These are phyloP conservation scores for Boletus speciosus DNA, from an alignment of 768 basidiomycete species.

Conservation along the genomic window DNA sequence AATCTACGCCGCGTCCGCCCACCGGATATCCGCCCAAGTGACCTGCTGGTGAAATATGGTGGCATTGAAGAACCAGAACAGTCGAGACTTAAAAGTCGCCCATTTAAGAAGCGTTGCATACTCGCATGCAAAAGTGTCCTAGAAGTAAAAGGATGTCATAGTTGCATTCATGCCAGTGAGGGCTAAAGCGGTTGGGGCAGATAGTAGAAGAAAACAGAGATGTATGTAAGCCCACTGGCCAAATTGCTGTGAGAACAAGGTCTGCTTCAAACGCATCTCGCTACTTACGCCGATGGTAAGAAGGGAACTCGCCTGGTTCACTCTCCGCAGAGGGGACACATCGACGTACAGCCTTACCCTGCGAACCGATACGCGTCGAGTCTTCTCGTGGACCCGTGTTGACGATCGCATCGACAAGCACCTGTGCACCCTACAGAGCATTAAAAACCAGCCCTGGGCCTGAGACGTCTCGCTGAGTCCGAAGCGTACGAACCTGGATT, in stretches of 20 bases:
- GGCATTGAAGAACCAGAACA: background rate
- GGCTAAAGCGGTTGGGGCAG: constrained; percentile 4
- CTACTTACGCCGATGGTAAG: constrained; percentile 89
- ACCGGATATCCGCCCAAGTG: background rate
- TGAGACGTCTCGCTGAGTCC: too few relatives aligned
- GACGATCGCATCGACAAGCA: too few relatives aligned
- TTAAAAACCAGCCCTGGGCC: too few relatives aligned
- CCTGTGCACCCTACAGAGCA: too few relatives aligned
- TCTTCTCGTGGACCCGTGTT: too few relatives aligned
- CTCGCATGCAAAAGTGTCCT: constrained; percentile 10
- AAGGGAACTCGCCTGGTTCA: constrained; percentile 61
- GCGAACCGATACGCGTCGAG: too few relatives aligned
- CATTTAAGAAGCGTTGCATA: constrained; percentile 5
- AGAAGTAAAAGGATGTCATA: constrained; percentile 14
- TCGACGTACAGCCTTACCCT: too few relatives aligned
- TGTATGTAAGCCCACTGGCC: background rate
- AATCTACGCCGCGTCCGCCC: too few relatives aligned
- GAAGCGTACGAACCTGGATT: too few relatives aligned
- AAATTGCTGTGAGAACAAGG: too few relatives aligned
- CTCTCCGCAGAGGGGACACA: too few relatives aligned
- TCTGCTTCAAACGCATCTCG: background rate
- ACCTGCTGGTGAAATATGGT: background rate
- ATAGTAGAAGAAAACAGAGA: constrained; percentile 5
- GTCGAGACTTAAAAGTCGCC: background rate
- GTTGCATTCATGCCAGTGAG: constrained; percentile 21